Conservation (phyloP, 2,329 filamentous ascomycete genomes). For the Pseudogymnoascus sp. region DNA sequence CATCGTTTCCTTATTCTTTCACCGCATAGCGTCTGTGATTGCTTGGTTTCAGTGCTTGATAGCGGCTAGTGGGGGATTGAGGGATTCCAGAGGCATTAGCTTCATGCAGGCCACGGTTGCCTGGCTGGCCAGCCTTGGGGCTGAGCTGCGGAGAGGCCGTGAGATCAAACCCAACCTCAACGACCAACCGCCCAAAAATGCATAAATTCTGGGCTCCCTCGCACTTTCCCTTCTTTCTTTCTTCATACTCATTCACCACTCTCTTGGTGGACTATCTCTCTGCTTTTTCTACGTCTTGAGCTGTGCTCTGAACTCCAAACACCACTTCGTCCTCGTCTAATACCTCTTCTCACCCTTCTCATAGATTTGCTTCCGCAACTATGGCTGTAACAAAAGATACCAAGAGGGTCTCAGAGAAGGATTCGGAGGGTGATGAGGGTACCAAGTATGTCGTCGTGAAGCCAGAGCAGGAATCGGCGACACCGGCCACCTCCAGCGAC, state of each 20-base stretch:
- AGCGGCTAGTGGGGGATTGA: not conserved
- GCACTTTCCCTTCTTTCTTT: not conserved
- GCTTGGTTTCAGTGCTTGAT: not conserved
- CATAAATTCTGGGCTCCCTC: not conserved
- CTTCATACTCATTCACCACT: not conserved
- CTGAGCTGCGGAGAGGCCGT: conserved; percentile 2
- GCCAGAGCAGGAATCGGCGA: conserved; percentile 12
- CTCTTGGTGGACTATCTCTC: not conserved
- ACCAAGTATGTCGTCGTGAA: conserved; percentile 19
- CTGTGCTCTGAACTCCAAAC: not conserved
- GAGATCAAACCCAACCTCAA: not conserved
- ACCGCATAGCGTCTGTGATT: not conserved
- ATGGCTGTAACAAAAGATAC: conserved; percentile 11
- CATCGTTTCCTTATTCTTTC: not conserved
- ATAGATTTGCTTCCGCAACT: not conserved
- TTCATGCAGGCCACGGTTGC: conserved; percentile 6
- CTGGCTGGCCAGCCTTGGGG: conserved; percentile 4
- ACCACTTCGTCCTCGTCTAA: not conserved
- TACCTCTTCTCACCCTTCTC: not conserved
- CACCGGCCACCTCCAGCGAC: conserved; percentile 13
- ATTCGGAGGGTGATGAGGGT: conserved; percentile 12
- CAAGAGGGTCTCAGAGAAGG: not conserved
- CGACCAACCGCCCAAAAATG: not conserved
- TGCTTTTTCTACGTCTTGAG: not conserved
- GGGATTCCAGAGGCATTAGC: not conserved